phyloP scores from a whole-genome alignment of 495 filamentous ascomycete species.

The Podospora conica region DNA sequence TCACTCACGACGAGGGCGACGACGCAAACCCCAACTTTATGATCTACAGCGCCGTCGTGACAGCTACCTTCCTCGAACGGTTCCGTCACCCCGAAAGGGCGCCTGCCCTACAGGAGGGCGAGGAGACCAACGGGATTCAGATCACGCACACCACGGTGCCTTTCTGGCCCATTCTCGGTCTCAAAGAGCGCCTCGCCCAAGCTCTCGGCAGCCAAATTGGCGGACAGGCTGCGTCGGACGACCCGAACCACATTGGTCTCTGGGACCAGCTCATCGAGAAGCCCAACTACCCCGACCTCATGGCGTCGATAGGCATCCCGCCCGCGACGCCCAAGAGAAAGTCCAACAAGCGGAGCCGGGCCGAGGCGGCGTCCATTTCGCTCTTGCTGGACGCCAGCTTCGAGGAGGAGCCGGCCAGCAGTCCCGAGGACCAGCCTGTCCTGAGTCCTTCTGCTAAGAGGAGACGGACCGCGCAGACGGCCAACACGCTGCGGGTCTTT shows the following conservation, averaged over 20 bases:
- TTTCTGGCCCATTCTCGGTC: slow-evolving; percentile 41
- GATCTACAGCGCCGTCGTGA: slow-evolving; percentile 38
- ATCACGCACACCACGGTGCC: slow-evolving; percentile 36
- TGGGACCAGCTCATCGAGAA: slow-evolving; percentile 26
- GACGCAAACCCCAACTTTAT: slow-evolving; percentile 31
- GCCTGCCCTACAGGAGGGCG: slow-evolving; percentile 8
- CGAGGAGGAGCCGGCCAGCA: slow-evolving; percentile 25
- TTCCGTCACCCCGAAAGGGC: slow-evolving; percentile 33
- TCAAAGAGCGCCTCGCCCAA: slow-evolving; percentile 43
- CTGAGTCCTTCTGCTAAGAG: slow-evolving; percentile 32
- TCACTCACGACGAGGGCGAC: slow-evolving; percentile 33
- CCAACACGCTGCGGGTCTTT: slow-evolving; percentile 24
- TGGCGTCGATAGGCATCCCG: neutral
- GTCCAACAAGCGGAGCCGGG: slow-evolving; percentile 21
- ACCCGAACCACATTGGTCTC: slow-evolving; percentile 30
- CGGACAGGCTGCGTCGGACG: slow-evolving; percentile 25
- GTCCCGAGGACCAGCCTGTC: slow-evolving; percentile 20
- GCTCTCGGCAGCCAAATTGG: slow-evolving; percentile 39
- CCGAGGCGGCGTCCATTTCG: slow-evolving; percentile 19
- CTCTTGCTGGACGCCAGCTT: slow-evolving; percentile 31
- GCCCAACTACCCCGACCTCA: neutral
- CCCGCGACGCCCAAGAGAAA: neutral
- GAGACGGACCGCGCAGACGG: slow-evolving; percentile 21
- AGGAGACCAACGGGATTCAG: slow-evolving; percentile 17
- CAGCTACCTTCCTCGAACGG: slow-evolving; percentile 32